A percentile compares a stretch with the other conserved stretches of the same genome.
These are phyloP conservation scores for Globisporangium irregulare DNA, from an alignment of 352 stramenopile species.

Conservation along the genomic window DNA sequence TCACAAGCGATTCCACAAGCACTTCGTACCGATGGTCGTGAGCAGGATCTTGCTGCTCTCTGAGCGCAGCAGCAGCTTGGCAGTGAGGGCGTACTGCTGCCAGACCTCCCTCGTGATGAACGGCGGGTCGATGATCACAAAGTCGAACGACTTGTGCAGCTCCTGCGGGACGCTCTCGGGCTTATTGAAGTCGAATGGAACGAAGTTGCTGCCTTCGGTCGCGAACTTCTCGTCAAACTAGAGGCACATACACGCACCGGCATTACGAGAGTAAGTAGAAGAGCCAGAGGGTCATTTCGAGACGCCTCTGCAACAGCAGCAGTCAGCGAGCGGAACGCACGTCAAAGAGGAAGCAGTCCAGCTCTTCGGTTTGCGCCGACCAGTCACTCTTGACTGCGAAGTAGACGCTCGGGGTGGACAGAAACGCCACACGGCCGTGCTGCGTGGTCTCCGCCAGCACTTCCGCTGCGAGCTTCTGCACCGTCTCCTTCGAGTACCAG, in stretches of 20 bases:
- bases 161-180: conserved; percentile 58
- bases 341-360: conserved; percentile 86
- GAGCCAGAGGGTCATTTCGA: no score
- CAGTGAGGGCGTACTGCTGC: conserved; percentile 80
- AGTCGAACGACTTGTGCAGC: conserved; percentile 77
- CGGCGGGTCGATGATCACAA: conserved; percentile 92
- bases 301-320: background rate
- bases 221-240: conserved; percentile 87
- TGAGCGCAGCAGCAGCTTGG: conserved; percentile 56
- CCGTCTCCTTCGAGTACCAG: conserved; percentile 91
- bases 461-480: conserved; percentile 71
- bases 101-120: conserved; percentile 95
- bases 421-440: conserved; percentile 74
- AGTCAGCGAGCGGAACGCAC: conserved; percentile 32
- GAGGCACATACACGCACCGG: background rate
- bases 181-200: conserved; percentile 91
- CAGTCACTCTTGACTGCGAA: conserved; percentile 76
- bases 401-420: conserved; percentile 94
- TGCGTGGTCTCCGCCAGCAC: conserved; percentile 49
- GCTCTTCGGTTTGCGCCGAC: conserved; percentile 4
- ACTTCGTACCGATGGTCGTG: conserved; percentile 83
- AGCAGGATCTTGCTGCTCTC: conserved; percentile 75
- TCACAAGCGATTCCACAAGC: background rate
- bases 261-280: no score
- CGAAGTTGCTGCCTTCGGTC: conserved; percentile 53